Base-by-base conservation (phyloP, 2,329 filamentous ascomycete species). In the Aspergillus oerlinghausenensis region DNA sequence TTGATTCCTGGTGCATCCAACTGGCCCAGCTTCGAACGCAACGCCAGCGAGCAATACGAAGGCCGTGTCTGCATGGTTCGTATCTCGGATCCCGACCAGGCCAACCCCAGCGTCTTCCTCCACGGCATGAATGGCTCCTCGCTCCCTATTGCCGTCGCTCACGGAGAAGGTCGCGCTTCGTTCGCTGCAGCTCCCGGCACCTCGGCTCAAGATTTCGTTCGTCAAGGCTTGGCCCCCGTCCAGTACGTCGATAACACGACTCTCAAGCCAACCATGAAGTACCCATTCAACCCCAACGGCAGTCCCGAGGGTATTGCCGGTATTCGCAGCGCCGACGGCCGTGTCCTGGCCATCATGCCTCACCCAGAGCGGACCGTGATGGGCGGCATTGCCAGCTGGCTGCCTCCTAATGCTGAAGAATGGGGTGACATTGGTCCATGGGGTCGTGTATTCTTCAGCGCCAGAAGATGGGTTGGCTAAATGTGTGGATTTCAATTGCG, bases 311-410 rank as follows among this genome's bases (percentile, higher is more conserved):
- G 90, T 69, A 88, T 96, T 62, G 89, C 92, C 1, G 91, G 87
- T 70, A 88, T 95, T 26, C 81, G 88, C 65, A 92, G 84, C 66
- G 82, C 79, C 47, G 88, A 96, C 69, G 92, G 92, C 11, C 83
- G 90, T 56, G 89, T 95, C 1, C 74, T 96, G 64, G 91, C 91
- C 6, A 84, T 96, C 77, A 96, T 97, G 92, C 92, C 92, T 59
- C 92, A 96, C 73, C 92, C 92, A 1, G 92, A 97, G 78, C 84
- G 92, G n/a, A 95, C 90, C 17, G 86, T 96, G 57, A 78, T 95
- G 78, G 85, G 85, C 56, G 89, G 90, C 57, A 87, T 92, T 59
- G 85, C 82, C 50, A 93, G 89, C 72, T 96, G 87, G 73, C 77
- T 88, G 60, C 88, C 90, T 7, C 79, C 84, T 57, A 83, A 84